Base-by-base conservation (phyloP, 305 asterid species). In the Rubia occidens region DNA sequence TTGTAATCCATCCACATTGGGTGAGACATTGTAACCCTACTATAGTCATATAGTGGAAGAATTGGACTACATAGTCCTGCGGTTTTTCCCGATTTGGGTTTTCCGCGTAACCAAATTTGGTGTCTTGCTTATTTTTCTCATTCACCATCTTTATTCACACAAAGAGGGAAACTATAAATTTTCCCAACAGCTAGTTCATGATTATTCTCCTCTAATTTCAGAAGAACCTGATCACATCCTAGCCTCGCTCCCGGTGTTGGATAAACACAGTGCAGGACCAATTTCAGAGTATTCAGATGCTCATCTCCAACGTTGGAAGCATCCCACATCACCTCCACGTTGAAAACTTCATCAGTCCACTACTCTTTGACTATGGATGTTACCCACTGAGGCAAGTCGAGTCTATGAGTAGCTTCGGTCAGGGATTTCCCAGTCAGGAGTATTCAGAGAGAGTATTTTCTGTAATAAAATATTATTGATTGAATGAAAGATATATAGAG, bases 301-400 rank as follows among this genome's bases (percentile, higher is more conserved):
- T 89, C 94, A 42, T 89, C 96, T 0, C 88, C 87, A 18, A 81
- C 68, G 51, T 71, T 76, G 1, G 87, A 62, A 9, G 82, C 87
- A 59, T 82, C 95, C 79, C 84, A 71, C 84, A 83, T 84, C 15
- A 87, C 75, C 80, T 87, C 96, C 60, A 84, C 82, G 54, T 89
- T 95, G 14, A 89, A 89, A 37, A 87, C 96, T 72, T 85, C 87
- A 71, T 82, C 83, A 49, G 91, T 89, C 96, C 95, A 84, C 53
- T 89, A 91, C 66, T 89, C 90, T 71, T 85, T 85, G 39, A 85
- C 87, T n/a, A 81, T 81, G 0, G 86, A 83, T 0, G 89, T 82
- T 55, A 85, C 86, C 87, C 87, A 83, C 51, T 81, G 86, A 1
- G 87, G 87, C 72, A 85, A 69, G 35, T 85, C 85, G 2, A 81